Conservation (phyloP, 305 asterid species). For the Caryopteris hybrid region DNA sequence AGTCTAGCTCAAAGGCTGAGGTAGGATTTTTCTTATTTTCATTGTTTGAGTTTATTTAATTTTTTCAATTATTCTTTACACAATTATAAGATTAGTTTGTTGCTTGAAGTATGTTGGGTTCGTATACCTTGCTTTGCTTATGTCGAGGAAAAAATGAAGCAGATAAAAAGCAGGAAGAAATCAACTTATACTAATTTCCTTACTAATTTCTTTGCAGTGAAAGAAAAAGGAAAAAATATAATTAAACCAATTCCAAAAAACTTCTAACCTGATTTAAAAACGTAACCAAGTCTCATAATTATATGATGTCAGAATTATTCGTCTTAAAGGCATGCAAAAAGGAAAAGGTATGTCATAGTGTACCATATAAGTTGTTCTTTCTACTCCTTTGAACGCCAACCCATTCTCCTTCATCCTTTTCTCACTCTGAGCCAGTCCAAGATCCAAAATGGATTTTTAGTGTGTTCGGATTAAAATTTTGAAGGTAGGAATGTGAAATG, state of each 20-base stretch:
- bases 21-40: constrained; percentile 30
- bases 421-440: background rate
- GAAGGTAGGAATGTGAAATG: background rate
- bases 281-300: no score
- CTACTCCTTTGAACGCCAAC: no score
- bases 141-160: background rate
- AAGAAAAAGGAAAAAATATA: no score
- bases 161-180: background rate
- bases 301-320: no score
- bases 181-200: background rate
- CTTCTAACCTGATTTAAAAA: no score
- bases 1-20: constrained; percentile 61
- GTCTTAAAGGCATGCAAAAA: no score
- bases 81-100: background rate
- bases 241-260: background rate
- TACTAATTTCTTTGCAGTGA: no score
- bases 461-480: background rate
- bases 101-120: background rate
- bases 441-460: background rate
- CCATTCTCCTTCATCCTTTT: no score
- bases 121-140: background rate
- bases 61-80: background rate
- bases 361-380: no score
- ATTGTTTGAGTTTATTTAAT: background rate
- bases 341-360: no score